A percentile compares a stretch with the other conserved stretches of the same genome.
Conservation (phyloP, 2,329 filamentous ascomycete species). For the Fusarium foetens region DNA sequence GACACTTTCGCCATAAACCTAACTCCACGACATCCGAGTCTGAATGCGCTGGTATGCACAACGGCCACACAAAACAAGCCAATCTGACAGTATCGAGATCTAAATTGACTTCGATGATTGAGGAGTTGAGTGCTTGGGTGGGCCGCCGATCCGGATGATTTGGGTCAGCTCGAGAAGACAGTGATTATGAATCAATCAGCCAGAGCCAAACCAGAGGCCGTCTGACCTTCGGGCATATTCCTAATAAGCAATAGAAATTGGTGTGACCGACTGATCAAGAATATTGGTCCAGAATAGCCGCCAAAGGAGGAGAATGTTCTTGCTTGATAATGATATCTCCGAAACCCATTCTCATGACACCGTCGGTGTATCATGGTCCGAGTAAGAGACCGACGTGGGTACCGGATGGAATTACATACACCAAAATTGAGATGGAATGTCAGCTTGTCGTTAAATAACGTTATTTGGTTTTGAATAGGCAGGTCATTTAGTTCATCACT, state of each 20-base stretch:
- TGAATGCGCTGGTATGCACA: constrained; percentile 25
- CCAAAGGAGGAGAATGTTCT: background rate
- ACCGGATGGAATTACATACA: background rate
- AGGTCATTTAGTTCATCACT: constrained; percentile 28
- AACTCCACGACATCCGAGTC: constrained; percentile 21
- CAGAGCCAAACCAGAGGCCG: background rate
- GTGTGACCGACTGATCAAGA: background rate
- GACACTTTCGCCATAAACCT: constrained; percentile 6
- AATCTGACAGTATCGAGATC: constrained; percentile 32
- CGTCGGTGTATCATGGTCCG: background rate
- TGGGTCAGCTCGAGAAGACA: constrained; percentile 11
- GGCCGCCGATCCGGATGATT: constrained; percentile 7
- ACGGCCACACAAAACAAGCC: background rate
- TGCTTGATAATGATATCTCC: constrained; percentile 19
- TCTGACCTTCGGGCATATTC: constrained; percentile 11
- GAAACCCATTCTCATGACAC: background rate
- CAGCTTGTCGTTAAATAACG: constrained; percentile 20
- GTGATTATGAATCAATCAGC: constrained; percentile 25
- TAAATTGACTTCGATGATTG: background rate
- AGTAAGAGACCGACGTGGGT: background rate
- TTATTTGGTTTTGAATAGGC: constrained; percentile 24
- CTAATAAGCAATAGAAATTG: background rate
- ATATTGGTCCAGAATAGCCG: constrained; percentile 2
- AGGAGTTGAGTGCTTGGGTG: constrained; percentile 18
- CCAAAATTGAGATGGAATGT: constrained; percentile 22